These are phyloP conservation scores for Pleurozium schreberi DNA, from an alignment of 225 moss, liverwort and hornwort genomes.

Conservation along the genomic window DNA sequence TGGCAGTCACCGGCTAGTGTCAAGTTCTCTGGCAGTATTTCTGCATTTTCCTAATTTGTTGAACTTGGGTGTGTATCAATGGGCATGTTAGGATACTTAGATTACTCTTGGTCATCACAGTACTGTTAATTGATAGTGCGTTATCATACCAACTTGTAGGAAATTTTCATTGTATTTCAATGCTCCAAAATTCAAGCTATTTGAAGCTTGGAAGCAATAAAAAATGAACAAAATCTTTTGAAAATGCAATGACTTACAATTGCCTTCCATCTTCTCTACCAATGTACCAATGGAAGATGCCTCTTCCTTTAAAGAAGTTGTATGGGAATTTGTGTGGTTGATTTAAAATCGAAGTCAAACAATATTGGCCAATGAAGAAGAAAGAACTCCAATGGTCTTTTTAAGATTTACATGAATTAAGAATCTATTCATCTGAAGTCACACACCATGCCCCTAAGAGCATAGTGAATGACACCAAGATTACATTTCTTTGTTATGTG, in stretches of 20 bases:
- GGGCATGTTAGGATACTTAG: not conserved
- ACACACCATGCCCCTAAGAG: not conserved
- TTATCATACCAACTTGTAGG: not conserved
- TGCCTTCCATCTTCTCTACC: no score
- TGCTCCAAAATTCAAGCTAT: not conserved
- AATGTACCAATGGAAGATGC: not conserved
- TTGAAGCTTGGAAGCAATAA: not conserved
- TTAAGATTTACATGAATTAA: no score
- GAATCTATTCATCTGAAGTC: not conserved
- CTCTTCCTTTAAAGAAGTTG: not conserved
- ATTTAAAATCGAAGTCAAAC: not conserved
- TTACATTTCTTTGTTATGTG: not conserved
- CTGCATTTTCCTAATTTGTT: not conserved
- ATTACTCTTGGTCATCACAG: not conserved
- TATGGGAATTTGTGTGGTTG: not conserved
- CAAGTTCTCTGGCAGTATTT: not conserved
- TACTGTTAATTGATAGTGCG: not conserved
- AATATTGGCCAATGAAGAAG: not conserved
- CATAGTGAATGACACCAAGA: no score
- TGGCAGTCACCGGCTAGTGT: not conserved
- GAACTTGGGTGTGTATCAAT: not conserved
- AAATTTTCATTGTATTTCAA: not conserved
- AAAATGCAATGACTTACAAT: not conserved
- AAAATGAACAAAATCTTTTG: not conserved
- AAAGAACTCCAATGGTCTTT: not conserved